phyloP scores from a whole-genome alignment of 371 early-diverging fungal genomes.

The Rozella allomycis region DNA sequence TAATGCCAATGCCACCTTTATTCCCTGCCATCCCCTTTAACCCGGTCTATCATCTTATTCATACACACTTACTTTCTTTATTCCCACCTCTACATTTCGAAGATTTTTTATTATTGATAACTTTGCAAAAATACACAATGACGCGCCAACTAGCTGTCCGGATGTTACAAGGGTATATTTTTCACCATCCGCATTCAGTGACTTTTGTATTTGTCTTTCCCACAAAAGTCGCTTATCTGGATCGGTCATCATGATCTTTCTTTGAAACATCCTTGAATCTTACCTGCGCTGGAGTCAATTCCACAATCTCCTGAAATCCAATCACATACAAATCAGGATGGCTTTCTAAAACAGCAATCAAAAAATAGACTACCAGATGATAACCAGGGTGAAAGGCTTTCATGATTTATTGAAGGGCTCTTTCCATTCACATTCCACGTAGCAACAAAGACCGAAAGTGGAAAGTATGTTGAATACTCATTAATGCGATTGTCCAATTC shows the following conservation, averaged over 20 bases:
- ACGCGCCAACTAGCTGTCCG: conserved; percentile 5
- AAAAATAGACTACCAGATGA: conserved; percentile 5
- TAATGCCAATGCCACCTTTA: conserved; percentile 66
- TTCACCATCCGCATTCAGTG: not conserved
- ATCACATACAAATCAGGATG: conserved; percentile 63
- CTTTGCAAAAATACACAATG: too few relatives aligned
- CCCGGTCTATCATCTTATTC: conserved; percentile 37
- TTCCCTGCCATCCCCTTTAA: conserved; percentile 63
- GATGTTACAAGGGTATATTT: conserved; percentile 2
- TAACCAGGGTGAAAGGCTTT: conserved; percentile 42
- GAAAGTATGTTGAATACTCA: conserved; percentile 27
- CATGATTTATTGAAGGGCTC: conserved; percentile 33
- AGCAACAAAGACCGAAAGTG: conserved; percentile 45
- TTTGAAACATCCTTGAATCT: too few relatives aligned
- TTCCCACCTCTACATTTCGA: conserved; percentile 52
- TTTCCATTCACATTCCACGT: conserved; percentile 80
- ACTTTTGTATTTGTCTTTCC: conserved; percentile 5
- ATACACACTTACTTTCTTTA: conserved; percentile 40
- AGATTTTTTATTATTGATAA: conserved; percentile 44
- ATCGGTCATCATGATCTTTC: conserved; percentile 57
- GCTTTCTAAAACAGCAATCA: conserved; percentile 9
- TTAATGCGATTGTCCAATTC: conserved; percentile 22
- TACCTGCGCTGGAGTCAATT: conserved; percentile 60
- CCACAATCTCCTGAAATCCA: conserved; percentile 85
- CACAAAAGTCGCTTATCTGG: conserved; percentile 21